Evolutionary conservation across 495 filamentous ascomycete genomes (phyloP).

Genomic region (Schizothecium vesticola): DNA sequence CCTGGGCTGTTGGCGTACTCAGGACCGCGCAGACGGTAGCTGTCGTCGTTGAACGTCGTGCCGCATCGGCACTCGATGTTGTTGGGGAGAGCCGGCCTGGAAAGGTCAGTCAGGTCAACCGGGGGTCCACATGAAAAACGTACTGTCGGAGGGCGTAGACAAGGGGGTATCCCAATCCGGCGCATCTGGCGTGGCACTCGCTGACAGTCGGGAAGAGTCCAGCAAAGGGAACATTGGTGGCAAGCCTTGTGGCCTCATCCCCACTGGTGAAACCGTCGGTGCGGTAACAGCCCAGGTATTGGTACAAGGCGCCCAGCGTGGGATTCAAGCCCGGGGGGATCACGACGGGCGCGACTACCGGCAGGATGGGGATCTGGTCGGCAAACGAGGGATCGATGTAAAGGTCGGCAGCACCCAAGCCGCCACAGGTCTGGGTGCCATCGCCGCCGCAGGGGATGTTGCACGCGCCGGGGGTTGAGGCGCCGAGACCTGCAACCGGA

Average conservation of each 20-base stretch:
- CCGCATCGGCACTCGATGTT: conserved; percentile 11
- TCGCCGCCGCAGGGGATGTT: conserved; percentile 14
- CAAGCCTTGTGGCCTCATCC: not conserved
- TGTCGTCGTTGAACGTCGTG: not conserved
- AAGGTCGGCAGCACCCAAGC: conserved; percentile 7
- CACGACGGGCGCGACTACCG: not conserved
- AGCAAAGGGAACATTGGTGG: not conserved
- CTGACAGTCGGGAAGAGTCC: not conserved
- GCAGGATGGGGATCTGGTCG: not conserved
- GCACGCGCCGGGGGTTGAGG: not conserved
- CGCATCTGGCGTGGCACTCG: conserved; percentile 4
- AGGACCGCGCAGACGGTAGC: conserved; percentile 6
- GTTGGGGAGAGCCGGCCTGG: not conserved
- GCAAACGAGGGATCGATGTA: conserved; percentile 21
- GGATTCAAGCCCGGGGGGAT: not conserved
- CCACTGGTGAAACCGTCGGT: not conserved
- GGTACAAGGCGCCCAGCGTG: not conserved
- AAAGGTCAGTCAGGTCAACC: not conserved
- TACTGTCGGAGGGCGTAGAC: not conserved
- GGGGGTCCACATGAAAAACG: not conserved
- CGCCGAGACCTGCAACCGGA: not conserved
- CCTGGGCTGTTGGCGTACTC: not conserved
- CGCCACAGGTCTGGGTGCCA: conserved; percentile 13
- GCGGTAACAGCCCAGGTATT: conserved; percentile 13
- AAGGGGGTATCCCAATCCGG: conserved; percentile 14